A percentile compares a stretch with the other conserved stretches of the same genome.
phyloP scores from a whole-genome alignment of 495 filamentous ascomycete genomes.

The Penicillium coprophilum region DNA sequence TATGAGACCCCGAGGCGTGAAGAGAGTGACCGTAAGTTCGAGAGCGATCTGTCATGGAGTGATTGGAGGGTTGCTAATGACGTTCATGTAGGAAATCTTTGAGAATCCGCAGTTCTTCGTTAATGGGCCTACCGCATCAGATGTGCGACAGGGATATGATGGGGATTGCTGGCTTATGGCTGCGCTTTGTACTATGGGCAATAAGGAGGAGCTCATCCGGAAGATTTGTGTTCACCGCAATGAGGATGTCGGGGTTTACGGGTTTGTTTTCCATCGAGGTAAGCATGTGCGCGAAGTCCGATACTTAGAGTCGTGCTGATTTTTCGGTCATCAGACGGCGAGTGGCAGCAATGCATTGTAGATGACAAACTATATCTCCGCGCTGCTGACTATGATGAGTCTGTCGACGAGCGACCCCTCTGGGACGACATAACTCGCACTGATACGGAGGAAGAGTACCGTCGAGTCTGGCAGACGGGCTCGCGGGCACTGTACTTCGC shows the following conservation, averaged over 20 bases:
- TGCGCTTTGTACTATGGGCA: conserved; percentile 78
- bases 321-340: conserved; percentile 59
- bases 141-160: conserved; percentile 74
- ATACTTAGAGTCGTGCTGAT: conserved; percentile 6
- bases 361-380: conserved; percentile 83
- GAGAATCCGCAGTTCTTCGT: conserved; percentile 82
- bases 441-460: conserved; percentile 76
- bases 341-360: conserved; percentile 88
- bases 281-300: conserved; percentile 11
- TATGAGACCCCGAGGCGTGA: conserved; percentile 58
- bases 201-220: conserved; percentile 76
- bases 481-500: conserved; percentile 83
- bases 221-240: conserved; percentile 80
- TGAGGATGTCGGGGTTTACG: conserved; percentile 83
- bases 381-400: conserved; percentile 80
- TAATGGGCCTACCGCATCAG: conserved; percentile 78
- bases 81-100: conserved; percentile 68
- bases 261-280: conserved; percentile 89
- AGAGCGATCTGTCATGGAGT: neutral
- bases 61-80: neutral
- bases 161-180: conserved; percentile 95
- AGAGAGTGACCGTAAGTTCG: conserved; percentile 56
- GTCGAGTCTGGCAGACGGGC: conserved; percentile 69
- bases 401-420: conserved; percentile 59
- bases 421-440: conserved; percentile 71